Base-by-base conservation (phyloP, 768 basidiomycete species). In the Hebeloma cylindrosporum region DNA sequence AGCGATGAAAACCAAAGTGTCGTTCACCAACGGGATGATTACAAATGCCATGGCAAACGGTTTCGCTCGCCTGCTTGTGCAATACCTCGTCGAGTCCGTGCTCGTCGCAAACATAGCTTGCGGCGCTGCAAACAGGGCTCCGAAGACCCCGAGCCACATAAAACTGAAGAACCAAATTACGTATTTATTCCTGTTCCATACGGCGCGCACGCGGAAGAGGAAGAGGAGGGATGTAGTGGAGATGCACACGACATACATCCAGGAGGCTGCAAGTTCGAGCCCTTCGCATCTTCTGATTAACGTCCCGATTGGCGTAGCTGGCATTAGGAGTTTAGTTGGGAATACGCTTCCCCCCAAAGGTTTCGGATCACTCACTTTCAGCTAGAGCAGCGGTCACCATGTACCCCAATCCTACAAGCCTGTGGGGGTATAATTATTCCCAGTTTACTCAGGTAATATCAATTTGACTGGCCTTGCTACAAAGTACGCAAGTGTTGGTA, bases 1-100 rank as follows among this genome's bases (percentile, higher is more conserved):
- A 7, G 63, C 55, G 26, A 67, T 25, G 45, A 65, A 65, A 10
- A 67, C 60, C 21, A 49, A 34, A 0, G 62, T 66, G 36, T 67
- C 67, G 21, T 60, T 45, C 17, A 64, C 42, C 3, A 60, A 28
- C 0, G 53, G 46, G 9, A 45, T 40, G 21, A 63, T 52, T 1
- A 52, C 53, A 2, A 58, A 46, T 10, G 55, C 48, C 1, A 31
- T 48, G 3, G 46, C 43, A 23, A 50, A 60, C 10, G 40, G 7
- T 11, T 52, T 34, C 8, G 54, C 43, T 21, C 28, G 20, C 2
- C 47, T 45, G 34, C 48, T 38, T 11, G 62, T 34, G 51, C 65
- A 65, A 23, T 53, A 47, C 5, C 47, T 25, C 4, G 59, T 56
- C 0, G 55, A 46, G 1, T 54, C 58, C 8, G 61, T 48, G 37